These are phyloP conservation scores for Leishmania lainsoni DNA, from an alignment of 208 protist genomes.

Conservation along the genomic window DNA sequence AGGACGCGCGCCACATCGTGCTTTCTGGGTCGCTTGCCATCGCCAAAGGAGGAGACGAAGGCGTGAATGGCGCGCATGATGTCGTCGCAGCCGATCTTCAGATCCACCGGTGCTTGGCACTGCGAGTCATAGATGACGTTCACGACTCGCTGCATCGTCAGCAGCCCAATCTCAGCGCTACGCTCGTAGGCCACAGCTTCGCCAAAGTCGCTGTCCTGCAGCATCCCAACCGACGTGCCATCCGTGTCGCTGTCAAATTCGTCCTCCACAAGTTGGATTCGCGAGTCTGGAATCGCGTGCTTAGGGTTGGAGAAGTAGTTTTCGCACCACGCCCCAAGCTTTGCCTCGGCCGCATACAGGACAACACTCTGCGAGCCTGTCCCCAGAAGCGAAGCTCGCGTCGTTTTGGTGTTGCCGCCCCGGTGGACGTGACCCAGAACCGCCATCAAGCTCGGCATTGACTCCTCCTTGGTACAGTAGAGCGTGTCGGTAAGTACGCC, in stretches of 20 bases:
- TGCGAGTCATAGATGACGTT: constrained; percentile 89
- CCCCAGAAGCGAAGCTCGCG: not conserved
- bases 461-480: constrained; percentile 30
- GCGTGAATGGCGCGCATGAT: constrained; percentile 63
- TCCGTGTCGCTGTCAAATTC: constrained; percentile 59
- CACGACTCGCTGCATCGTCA: constrained; percentile 78
- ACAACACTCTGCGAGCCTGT: constrained; percentile 21
- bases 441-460: constrained; percentile 19
- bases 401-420: constrained; percentile 6
- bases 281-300: constrained; percentile 24
- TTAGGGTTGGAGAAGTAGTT: constrained; percentile 41
- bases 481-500: constrained; percentile 50
- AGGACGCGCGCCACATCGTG: constrained; percentile 77
- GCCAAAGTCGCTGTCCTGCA: constrained; percentile 50
- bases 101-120: constrained; percentile 40
- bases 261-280: constrained; percentile 31
- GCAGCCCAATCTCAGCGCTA: constrained; percentile 67
- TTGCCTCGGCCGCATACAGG: constrained; percentile 37
- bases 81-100: constrained; percentile 78
- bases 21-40: constrained; percentile 52
- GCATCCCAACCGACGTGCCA: constrained; percentile 16
- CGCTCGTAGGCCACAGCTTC: constrained; percentile 84
- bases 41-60: constrained; percentile 56
- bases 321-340: constrained; percentile 55
- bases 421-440: constrained; percentile 20